Evolutionary conservation across 345 rosid species (phyloP), one percentile per base, ranked within the genome.

Genomic region (Cochlearia excelsa): DNA sequence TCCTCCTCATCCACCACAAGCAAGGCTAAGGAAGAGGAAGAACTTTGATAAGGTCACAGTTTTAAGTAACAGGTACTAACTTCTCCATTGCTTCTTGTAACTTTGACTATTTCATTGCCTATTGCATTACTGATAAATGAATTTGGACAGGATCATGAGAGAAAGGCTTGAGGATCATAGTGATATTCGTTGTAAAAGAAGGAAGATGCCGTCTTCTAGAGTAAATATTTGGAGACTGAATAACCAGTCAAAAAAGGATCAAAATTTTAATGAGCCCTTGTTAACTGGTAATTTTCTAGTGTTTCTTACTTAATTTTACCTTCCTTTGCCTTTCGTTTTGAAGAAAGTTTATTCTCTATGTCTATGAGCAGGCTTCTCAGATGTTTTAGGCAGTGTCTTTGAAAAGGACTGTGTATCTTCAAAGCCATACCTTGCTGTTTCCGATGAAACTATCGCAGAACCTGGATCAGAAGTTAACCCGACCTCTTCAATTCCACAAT

Each of bases 141-240:
- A 57, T 53, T 58, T 68, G 40, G 30, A 70, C 69, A 90, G 95
- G 77, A 27, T 30, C 33, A 79, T 90, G 75, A 84, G 51, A 78
- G 72, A 65, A 69, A 76, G 83, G 31, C 77, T 90, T 39, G 73
- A 81, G 35, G 80, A 79, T 78, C 48, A 64, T 55, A 75, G 75
- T 58, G 86, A 79, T 76, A 44, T 83, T 57, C 44, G 61, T 47
- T 78, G 84, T 73, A 71, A 76, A 73, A 84, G 75, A 74, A 78
- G 54, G 70, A 71, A 61, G 6, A 9, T 62, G 43, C 85, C 86
- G 63, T 65, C 69, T 56, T 73, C 83, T 61, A 46, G 67, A 67
- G 55, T 86, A 71, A 80, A 48, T 23, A 7, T 79, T 28, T 88
- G 98, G 98, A 88, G 72, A 79, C 49, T 68, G 65, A 75, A 72